A percentile compares a stretch with the other conserved stretches of the same genome.
Conservation (phyloP, 139 green algal genomes). For the Micromonas pusilla region DNA sequence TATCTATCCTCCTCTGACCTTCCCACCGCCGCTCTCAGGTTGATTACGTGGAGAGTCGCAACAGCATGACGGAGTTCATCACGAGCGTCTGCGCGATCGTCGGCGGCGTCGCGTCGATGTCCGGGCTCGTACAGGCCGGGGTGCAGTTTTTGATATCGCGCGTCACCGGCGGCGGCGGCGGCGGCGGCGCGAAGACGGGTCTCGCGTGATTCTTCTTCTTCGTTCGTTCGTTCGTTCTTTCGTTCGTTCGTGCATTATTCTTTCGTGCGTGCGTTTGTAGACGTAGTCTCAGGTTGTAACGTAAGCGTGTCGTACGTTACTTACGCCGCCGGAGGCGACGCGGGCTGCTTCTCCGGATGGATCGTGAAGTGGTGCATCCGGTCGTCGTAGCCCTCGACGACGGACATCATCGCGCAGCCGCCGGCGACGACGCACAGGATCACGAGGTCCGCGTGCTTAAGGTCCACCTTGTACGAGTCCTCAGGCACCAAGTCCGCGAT, state of each 20-base stretch:
- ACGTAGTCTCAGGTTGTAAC: too few species aligned
- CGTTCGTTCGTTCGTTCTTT: too few species aligned
- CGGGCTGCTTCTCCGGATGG: too few species aligned
- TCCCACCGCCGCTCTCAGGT: too few species aligned
- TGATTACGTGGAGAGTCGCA: slow-evolving; percentile 15
- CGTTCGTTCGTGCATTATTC: too few species aligned
- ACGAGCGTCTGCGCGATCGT: slow-evolving; percentile 15
- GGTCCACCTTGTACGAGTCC: slow-evolving; percentile 8
- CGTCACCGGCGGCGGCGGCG: too few species aligned
- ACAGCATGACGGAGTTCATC: slow-evolving; percentile 7
- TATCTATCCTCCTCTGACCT: too few species aligned
- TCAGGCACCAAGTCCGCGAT: slow-evolving; percentile 2
- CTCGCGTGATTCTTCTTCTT: too few species aligned
- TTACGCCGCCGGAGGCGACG: too few species aligned
- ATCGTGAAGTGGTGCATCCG: slow-evolving; percentile 16
- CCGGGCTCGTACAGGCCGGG: neutral
- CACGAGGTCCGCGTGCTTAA: neutral
- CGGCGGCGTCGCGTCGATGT: neutral
- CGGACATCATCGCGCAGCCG: neutral
- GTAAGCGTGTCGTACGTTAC: too few species aligned
- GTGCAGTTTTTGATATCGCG: neutral
- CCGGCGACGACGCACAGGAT: slow-evolving; percentile 1
- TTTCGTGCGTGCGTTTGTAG: too few species aligned
- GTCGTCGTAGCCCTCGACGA: slow-evolving; percentile 20
- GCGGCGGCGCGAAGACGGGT: too few species aligned